Evolutionary conservation across 139 green algal genomes (phyloP).

Genomic region (Auxenochlorella protothecoides): DNA sequence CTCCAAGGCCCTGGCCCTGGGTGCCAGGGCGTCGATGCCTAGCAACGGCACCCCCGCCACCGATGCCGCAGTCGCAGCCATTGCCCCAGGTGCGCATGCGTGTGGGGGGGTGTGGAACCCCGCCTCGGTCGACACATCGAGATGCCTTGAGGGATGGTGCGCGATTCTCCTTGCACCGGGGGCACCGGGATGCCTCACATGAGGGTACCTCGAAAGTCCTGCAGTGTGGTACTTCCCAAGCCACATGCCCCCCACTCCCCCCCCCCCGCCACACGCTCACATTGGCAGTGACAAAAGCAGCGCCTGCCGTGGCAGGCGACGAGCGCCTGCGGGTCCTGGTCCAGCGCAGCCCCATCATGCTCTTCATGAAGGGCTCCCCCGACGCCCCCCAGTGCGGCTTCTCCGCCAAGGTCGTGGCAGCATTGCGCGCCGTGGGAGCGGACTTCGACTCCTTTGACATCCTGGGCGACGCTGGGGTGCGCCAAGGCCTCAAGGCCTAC

Average conservation of each 20-base stretch:
- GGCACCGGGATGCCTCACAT: too few species aligned
- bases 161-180: too few species aligned
- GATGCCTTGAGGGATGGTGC: too few species aligned
- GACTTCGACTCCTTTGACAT: conserved; percentile 83
- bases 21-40: background rate
- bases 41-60: background rate
- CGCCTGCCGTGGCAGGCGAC: too few species aligned
- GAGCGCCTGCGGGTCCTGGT: conserved; percentile 48
- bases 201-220: too few species aligned
- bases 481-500: conserved; percentile 77
- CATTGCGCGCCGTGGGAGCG: conserved; percentile 32
- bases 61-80: conserved; percentile 2
- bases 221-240: too few species aligned
- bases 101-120: too few species aligned
- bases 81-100: too few species aligned
- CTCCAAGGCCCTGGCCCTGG: conserved; percentile 31
- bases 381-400: conserved; percentile 80
- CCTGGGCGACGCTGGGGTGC: conserved; percentile 60
- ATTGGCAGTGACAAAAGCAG: too few species aligned
- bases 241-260: conserved; percentile 2
- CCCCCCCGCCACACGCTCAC: background rate
- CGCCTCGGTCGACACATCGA: too few species aligned
- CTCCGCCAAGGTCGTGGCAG: conserved; percentile 57
- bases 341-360: conserved; percentile 22
- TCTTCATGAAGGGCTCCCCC: conserved; percentile 69